Conservation (phyloP, 495 filamentous ascomycete genomes). For the Aspergillus carlsbadensis region DNA sequence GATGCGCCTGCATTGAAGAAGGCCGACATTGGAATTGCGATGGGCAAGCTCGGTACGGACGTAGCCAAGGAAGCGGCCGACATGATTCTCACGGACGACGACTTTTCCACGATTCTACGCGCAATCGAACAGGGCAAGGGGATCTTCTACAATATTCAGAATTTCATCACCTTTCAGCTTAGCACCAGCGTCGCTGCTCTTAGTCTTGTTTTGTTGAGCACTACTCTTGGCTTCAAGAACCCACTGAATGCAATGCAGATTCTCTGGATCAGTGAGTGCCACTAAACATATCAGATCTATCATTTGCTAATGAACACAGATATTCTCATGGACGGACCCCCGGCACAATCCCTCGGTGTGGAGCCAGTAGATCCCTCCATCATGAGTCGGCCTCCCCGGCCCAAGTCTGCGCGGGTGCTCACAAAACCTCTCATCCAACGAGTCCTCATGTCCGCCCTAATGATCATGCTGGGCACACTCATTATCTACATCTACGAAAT, state of each 20-base stretch:
- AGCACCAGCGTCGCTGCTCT: constrained; percentile 95
- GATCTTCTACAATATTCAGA: constrained; percentile 99
- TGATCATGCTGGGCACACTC: constrained; percentile 92
- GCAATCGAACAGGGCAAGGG: constrained; percentile 99
- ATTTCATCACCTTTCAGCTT: constrained; percentile 97
- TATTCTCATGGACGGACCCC: constrained; percentile 98
- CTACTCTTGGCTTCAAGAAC: constrained; percentile 86
- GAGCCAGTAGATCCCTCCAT: constrained; percentile 93
- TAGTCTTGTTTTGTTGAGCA: constrained; percentile 86
- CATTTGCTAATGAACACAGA: constrained; percentile 53
- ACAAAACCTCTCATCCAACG: constrained; percentile 77
- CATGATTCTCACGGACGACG: constrained; percentile 98
- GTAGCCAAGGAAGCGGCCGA: constrained; percentile 99
- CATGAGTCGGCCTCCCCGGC: constrained; percentile 87
- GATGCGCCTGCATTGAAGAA: constrained; percentile 96
- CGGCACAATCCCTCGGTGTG: constrained; percentile 94
- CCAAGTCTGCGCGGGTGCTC: constrained; percentile 79
- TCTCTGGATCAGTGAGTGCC: constrained; percentile 90
- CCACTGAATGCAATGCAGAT: constrained; percentile 99
- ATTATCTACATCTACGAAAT: constrained; percentile 89
- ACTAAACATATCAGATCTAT: constrained; percentile 23
- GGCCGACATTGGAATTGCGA: constrained; percentile 96
- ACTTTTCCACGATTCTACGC: constrained; percentile 93
- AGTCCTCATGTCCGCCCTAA: constrained; percentile 80
- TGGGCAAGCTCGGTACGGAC: constrained; percentile 93